phyloP scores from a whole-genome alignment of 306 rosid species.

The Dryas octopetala region DNA sequence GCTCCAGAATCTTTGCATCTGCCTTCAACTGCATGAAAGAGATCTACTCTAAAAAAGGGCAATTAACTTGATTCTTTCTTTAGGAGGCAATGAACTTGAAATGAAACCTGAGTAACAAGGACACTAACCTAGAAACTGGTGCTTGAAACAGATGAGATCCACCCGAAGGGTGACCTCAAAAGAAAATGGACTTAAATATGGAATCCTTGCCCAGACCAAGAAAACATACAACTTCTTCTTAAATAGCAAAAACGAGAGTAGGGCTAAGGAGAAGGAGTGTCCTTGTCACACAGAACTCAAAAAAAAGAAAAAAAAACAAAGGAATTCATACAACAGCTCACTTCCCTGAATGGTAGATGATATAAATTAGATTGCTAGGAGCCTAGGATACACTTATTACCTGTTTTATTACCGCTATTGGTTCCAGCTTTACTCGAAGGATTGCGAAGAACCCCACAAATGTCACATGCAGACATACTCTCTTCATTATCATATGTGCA shows the following conservation, averaged over 20 bases:
- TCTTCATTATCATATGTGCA: conserved; percentile 93
- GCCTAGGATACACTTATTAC: conserved; percentile 43
- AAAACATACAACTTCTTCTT: conserved; percentile 3
- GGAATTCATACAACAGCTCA: conserved; percentile 7
- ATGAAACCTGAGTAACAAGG: conserved; percentile 23
- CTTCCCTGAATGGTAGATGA: neutral
- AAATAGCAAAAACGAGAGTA: neutral
- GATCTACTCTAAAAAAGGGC: conserved; percentile 57
- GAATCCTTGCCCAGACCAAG: conserved; percentile 16
- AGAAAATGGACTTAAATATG: conserved; percentile 1
- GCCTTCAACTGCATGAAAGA: conserved; percentile 94
- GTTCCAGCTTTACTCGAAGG: conserved; percentile 37
- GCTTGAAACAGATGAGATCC: neutral
- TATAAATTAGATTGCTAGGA: neutral
- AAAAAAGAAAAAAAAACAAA: conserved; percentile 2
- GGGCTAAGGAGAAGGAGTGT: conserved; percentile 13
- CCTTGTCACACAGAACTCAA: conserved; percentile 23
- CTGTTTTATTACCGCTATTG: conserved; percentile 46
- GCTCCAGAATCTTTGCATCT: conserved; percentile 74
- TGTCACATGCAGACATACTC: conserved; percentile 66
- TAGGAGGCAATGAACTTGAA: conserved; percentile 22
- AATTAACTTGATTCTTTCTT: conserved; percentile 26
- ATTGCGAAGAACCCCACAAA: conserved; percentile 81
- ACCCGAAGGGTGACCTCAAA: conserved; percentile 16
- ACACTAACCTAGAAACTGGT: conserved; percentile 16